Evolutionary conservation across 192 early-diverging fungal species (phyloP).

Genomic region (Globomyces pollinis-pini): DNA sequence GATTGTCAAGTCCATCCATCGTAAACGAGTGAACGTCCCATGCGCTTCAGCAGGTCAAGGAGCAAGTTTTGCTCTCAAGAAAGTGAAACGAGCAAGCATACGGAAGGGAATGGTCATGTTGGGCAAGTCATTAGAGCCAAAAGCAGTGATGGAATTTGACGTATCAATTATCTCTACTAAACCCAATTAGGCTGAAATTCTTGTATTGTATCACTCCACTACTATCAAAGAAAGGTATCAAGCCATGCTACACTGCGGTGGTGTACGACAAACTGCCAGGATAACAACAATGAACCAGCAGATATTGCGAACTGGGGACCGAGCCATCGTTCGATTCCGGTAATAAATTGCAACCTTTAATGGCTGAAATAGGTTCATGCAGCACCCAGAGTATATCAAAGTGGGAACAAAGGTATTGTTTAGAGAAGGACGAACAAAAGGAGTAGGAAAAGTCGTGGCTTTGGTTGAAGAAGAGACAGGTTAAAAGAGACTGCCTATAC

Average conservation of each 20-base stretch:
- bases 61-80: constrained; percentile 77
- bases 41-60: constrained; percentile 74
- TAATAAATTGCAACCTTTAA: constrained; percentile 4
- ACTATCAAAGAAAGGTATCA: constrained; percentile 87
- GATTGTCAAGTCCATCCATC: constrained; percentile 77
- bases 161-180: constrained; percentile 17
- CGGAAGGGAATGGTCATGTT: constrained; percentile 84
- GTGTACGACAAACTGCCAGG: constrained; percentile 79
- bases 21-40: constrained; percentile 74
- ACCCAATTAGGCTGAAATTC: constrained; percentile 89
- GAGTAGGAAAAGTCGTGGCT: constrained; percentile 73
- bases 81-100: constrained; percentile 65
- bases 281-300: constrained; percentile 64
- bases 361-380: constrained; percentile 77
- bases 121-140: constrained; percentile 10
- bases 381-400: constrained; percentile 56
- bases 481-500: no score
- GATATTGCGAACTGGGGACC: constrained; percentile 78
- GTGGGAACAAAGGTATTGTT: constrained; percentile 44
- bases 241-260: constrained; percentile 89
- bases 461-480: no score
- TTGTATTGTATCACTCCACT: constrained; percentile 83
- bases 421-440: constrained; percentile 69
- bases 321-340: constrained; percentile 62
- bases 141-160: constrained; percentile 11